These are phyloP conservation scores for Pleurostoma richardsiae DNA, from an alignment of 2,329 filamentous ascomycete species.

Conservation along the genomic window DNA sequence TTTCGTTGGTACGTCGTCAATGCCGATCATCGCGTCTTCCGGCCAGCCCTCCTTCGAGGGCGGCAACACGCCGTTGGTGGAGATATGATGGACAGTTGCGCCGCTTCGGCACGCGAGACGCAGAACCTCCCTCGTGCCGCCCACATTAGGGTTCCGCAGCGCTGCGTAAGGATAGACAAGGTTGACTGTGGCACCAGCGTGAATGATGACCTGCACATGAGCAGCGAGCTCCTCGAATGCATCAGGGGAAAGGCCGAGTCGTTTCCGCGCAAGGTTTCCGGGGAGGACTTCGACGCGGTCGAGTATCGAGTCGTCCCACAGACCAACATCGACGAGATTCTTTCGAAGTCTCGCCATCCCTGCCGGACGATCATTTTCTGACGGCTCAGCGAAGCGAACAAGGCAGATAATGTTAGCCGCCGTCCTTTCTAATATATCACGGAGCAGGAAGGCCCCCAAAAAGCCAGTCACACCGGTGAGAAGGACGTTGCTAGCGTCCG, in stretches of 20 bases:
- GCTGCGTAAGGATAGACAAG: slow-evolving; percentile 78
- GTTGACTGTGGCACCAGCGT: slow-evolving; percentile 74
- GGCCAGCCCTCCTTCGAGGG: slow-evolving; percentile 66
- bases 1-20: slow-evolving; percentile 64
- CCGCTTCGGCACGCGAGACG: slow-evolving; percentile 63
- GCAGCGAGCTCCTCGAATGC: slow-evolving; percentile 60
- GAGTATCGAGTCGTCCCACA: slow-evolving; percentile 73
- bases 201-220: slow-evolving; percentile 68
- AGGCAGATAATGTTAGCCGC: slow-evolving; percentile 67
- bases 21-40: slow-evolving; percentile 61
- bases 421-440: slow-evolving; percentile 62
- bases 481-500: slow-evolving; percentile 63
- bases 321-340: slow-evolving; percentile 71
- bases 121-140: slow-evolving; percentile 72
- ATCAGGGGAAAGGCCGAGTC: slow-evolving; percentile 62
- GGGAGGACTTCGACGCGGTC: slow-evolving; percentile 73
- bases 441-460: slow-evolving; percentile 69
- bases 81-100: slow-evolving; percentile 73
- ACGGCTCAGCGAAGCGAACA: slow-evolving; percentile 66
- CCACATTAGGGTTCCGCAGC: slow-evolving; percentile 67
- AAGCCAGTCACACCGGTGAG: slow-evolving; percentile 75
- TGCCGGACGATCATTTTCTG: slow-evolving; percentile 56
- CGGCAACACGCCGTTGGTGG: slow-evolving; percentile 75
- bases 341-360: slow-evolving; percentile 69
- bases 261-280: slow-evolving; percentile 64